Evolutionary conservation across 1,284 basidiomycete genomes (phyloP).

Genomic region (Anthracocystis panici-leucophaei): DNA sequence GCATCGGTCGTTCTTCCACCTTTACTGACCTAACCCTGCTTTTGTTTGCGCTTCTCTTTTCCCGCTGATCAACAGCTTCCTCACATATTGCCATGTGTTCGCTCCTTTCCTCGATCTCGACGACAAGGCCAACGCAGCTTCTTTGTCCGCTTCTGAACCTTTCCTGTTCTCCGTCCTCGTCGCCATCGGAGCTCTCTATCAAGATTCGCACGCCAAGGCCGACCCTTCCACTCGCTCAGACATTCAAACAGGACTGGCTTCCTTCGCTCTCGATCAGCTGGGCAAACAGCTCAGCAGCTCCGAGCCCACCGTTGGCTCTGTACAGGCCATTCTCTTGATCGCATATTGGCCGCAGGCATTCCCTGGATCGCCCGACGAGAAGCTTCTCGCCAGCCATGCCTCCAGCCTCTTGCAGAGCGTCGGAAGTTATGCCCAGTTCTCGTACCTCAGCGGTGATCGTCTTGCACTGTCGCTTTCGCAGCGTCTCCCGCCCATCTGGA

Average conservation of each 20-base stretch:
- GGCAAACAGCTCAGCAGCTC: slow-evolving; percentile 23
- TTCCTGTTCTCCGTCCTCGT: slow-evolving; percentile 42
- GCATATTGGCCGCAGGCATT: slow-evolving; percentile 49
- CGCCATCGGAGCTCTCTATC: slow-evolving; percentile 33
- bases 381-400: slow-evolving; percentile 27
- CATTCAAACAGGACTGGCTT: slow-evolving; percentile 23
- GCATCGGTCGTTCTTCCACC: no score
- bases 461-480: slow-evolving; percentile 16
- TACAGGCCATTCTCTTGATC: slow-evolving; percentile 43
- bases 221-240: slow-evolving; percentile 19
- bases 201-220: slow-evolving; percentile 26
- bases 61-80: slow-evolving; percentile 16
- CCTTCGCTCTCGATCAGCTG: slow-evolving; percentile 24
- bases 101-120: slow-evolving; percentile 43
- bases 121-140: slow-evolving; percentile 13
- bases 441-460: slow-evolving; percentile 17
- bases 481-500: slow-evolving; percentile 29
- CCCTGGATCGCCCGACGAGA: slow-evolving; percentile 40
- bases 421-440: slow-evolving; percentile 5
- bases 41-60: neutral
- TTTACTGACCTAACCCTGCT: neutral
- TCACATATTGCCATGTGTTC: slow-evolving; percentile 45
- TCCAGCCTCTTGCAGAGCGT: slow-evolving; percentile 29
- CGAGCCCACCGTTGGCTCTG: slow-evolving; percentile 29
- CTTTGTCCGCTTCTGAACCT: slow-evolving; percentile 25